phyloP scores from a whole-genome alignment of 176 grass and related monocot genomes.

The Ensete glaucum region DNA sequence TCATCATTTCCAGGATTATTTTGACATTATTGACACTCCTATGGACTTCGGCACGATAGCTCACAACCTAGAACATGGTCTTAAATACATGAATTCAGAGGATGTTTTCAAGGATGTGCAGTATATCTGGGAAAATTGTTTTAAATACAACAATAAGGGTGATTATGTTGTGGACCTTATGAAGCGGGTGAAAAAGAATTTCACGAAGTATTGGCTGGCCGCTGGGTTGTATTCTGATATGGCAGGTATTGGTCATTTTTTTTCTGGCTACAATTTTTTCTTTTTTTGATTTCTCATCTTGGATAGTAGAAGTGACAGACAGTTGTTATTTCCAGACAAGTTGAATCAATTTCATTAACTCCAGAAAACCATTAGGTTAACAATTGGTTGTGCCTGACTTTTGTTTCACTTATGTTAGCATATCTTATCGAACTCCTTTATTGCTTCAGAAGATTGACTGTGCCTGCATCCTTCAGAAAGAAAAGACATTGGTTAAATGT shows the following conservation, averaged over 20 bases:
- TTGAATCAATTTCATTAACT: too few species aligned
- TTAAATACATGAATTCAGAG: constrained; percentile 86
- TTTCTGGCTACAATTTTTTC: constrained; percentile 6
- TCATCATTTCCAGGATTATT: constrained; percentile 62
- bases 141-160: constrained; percentile 92
- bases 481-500: background rate
- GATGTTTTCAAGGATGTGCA: constrained; percentile 86
- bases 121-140: constrained; percentile 92
- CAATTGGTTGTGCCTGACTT: background rate
- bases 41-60: constrained; percentile 99
- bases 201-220: constrained; percentile 84
- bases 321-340: background rate
- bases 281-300: background rate
- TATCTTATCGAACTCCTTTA: background rate
- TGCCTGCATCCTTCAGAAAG: too few species aligned
- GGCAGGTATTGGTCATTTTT: constrained; percentile 39
- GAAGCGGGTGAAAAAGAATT: constrained; percentile 95
- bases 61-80: constrained; percentile 54
- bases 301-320: background rate
- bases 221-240: constrained; percentile 66
- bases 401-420: background rate
- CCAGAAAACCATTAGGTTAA: background rate
- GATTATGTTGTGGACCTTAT: constrained; percentile 96
- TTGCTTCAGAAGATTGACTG: background rate
- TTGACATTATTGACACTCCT: constrained; percentile 92